Conservation (phyloP, 495 filamentous ascomycete genomes). For the Penicillium dipodomyicola region DNA sequence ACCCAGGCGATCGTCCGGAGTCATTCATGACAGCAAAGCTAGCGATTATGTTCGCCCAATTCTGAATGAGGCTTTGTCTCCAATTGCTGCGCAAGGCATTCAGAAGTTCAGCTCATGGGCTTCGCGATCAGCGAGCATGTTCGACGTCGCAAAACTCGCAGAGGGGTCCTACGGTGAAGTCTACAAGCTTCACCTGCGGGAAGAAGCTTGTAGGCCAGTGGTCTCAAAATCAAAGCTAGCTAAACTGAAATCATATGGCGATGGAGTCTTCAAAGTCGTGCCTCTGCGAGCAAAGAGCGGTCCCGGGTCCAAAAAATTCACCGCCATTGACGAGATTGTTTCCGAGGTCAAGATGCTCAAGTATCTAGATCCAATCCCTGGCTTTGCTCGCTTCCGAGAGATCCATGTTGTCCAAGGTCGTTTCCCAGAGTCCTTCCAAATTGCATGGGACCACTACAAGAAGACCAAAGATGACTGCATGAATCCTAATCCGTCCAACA, state of each 20-base stretch:
- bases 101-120: slow-evolving; percentile 47
- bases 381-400: slow-evolving; percentile 89
- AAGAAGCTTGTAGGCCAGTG: slow-evolving; percentile 36
- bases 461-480: slow-evolving; percentile 57
- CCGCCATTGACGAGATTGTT: slow-evolving; percentile 52
- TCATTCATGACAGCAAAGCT: slow-evolving; percentile 36
- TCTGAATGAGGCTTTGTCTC: slow-evolving; percentile 39
- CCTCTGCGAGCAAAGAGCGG: slow-evolving; percentile 46
- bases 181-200: slow-evolving; percentile 44
- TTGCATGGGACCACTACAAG: slow-evolving; percentile 63
- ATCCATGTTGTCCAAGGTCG: slow-evolving; percentile 70
- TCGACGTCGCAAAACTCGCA: slow-evolving; percentile 48
- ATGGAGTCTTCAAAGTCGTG: slow-evolving; percentile 52
- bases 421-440: slow-evolving; percentile 58
- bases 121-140: slow-evolving; percentile 38
- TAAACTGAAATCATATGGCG: slow-evolving; percentile 39
- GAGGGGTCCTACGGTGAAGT: slow-evolving; percentile 55
- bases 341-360: slow-evolving; percentile 74
- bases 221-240: slow-evolving; percentile 45
- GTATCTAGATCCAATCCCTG: slow-evolving; percentile 72
- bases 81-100: slow-evolving; percentile 36
- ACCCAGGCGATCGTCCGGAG: slow-evolving; percentile 35
- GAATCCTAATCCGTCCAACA: slow-evolving; percentile 64
- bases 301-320: slow-evolving; percentile 47
- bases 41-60: slow-evolving; percentile 43